phyloP scores from a whole-genome alignment of 495 filamentous ascomycete species.

The Aspergillus bridgeri region DNA sequence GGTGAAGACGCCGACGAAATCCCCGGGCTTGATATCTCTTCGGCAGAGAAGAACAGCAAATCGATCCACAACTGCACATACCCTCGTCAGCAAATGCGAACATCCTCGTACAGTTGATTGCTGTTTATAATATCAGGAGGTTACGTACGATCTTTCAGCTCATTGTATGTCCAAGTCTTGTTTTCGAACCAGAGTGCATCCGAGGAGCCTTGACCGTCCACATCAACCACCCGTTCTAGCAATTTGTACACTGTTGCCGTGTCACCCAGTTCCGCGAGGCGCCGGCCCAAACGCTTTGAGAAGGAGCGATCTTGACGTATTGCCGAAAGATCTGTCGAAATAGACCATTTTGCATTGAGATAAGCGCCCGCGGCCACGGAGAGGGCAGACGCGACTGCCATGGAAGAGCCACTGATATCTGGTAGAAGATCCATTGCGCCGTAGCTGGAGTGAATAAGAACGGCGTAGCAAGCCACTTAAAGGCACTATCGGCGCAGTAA shows the following conservation, averaged over 20 bases:
- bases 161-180: conserved; percentile 46
- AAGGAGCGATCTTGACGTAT: conserved; percentile 34
- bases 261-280: conserved; percentile 41
- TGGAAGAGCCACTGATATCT: conserved; percentile 31
- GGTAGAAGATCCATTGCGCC: conserved; percentile 35
- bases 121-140: too few relatives aligned
- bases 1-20: conserved; percentile 46
- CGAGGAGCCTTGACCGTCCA: conserved; percentile 28
- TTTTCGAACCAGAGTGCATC: conserved; percentile 53
- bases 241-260: conserved; percentile 43
- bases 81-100: conserved; percentile 1
- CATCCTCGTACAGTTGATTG: neutral
- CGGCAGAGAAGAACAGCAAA: conserved; percentile 41
- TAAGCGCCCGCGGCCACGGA: conserved; percentile 44
- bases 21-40: conserved; percentile 33
- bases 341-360: conserved; percentile 45
- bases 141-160: conserved; percentile 45
- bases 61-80: conserved; percentile 38
- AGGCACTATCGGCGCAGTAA: too few relatives aligned
- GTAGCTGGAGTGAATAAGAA: neutral
- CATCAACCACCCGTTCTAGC: conserved; percentile 40
- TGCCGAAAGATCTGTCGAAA: conserved; percentile 40
- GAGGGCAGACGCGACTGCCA: conserved; percentile 38
- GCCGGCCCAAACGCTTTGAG: conserved; percentile 31
- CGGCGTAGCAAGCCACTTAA: too few relatives aligned